Evolutionary conservation across 2,329 filamentous ascomycete genomes (phyloP), one percentile per base, ranked within the genome.

Genomic region (Alternaria gaisen): DNA sequence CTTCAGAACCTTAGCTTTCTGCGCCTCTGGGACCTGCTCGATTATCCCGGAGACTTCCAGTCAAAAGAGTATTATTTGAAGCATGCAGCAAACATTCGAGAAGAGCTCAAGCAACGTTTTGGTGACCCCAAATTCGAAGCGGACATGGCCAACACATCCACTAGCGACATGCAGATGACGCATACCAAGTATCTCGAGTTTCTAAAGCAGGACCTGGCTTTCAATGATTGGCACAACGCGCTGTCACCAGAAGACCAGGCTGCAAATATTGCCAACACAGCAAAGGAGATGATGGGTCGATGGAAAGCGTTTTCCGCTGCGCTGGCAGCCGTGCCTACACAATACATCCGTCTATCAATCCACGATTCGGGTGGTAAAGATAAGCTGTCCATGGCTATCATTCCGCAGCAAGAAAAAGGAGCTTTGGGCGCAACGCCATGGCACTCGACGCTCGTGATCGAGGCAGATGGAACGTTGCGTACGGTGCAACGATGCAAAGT

Each of bases 261-360:
- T 18, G 61, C 55, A 3, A 72, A 65, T 42, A 68, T 73, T 20
- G 61, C 67, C 9, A 60, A 68, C 10, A 72, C 72, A 1, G 70
- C 73, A n/a, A 70, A 72, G 55, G 65, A 70, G n/a, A 76, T 75
- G 73, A 73, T 75, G 62, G 61, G 56, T 8, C 65, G 72, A 3
- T 74, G 72, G 63, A 74, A 72, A 58, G 70, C 69, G 3, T 72
- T 72, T 36, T 61, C 67, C 1, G 64, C 66, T 20, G 70, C 70
- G n/a, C 52, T 73, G 52, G 67, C 67, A 40, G 57, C 64, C 1
- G 63, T 63, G 7, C 63, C 63, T 22, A 69, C 62, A 14, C 63
- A 67, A 18, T 70, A 72, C 36, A 68, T 77, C 20, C 67, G 73
- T 12, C 61, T 76, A 12, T 76, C 72, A 2, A 77, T 77, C 44